Evolutionary conservation across 73 alveolate genomes (phyloP), one percentile per base, ranked within the genome.

Genomic region (Paramecium primaurelia): DNA sequence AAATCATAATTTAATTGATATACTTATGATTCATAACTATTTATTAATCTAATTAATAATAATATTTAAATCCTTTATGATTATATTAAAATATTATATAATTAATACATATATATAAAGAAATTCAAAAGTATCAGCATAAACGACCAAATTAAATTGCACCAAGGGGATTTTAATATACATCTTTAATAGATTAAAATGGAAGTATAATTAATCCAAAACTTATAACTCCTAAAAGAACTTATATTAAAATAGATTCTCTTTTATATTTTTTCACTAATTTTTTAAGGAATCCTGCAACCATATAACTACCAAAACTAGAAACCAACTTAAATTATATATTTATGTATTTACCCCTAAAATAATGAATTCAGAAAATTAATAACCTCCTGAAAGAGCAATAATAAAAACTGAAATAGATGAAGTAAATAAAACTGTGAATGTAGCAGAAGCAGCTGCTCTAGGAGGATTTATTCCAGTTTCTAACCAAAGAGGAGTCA

Each of bases 391-490:
- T 9, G 91, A 80, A 2, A 80, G 75, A 47, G 77, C 47, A 45
- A 80, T 80, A 26, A 80, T 47, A 44, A 80, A 80, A 6, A 91
- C 77, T 20, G 93, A 71, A 8, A 91, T 91, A 1, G 95, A 47
- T 18, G 97, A 77, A 12, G 98, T 96, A 36, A 96, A 87, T 59
- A 96, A 87, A 25, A 96, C 98, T 32, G 93, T 88, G 87, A 95
- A 95, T 77, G 95, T 93, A 22, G 98, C 94, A 30, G 98, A 95
- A 26, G 96, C 98, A 7, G 98, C 95, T 22, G 97, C 94, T 47
- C 95, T 97, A 83, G 94, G 93, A 44, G 98, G 97, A 40, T 88
- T 92, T 32, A 96, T 91, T 38, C 98, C 98, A n/a, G 95, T 80
- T 60, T 83, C 94, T 59, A 96, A 92, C 92, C 93, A 75, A 45